A percentile compares a stretch with the other conserved stretches of the same genome.
Evolutionary conservation across 768 basidiomycete genomes (phyloP).

Genomic region (Amanita inopinata): DNA sequence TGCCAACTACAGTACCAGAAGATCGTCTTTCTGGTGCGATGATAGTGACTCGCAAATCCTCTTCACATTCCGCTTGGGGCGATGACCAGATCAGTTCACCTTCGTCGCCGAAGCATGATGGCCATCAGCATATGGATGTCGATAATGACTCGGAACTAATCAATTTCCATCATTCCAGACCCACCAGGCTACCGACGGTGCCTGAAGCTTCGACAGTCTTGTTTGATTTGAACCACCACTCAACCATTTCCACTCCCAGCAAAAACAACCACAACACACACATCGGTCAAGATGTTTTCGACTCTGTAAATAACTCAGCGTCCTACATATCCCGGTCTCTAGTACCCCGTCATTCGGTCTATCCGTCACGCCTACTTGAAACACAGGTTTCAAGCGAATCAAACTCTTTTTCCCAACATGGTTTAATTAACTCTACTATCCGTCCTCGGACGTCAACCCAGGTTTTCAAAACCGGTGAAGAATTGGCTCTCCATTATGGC

Average conservation of each 20-base stretch:
- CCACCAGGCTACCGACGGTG: conserved; percentile 41
- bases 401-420: conserved; percentile 39
- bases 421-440: conserved; percentile 38
- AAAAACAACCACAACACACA: conserved; percentile 21
- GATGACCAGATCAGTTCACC: background rate
- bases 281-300: conserved; percentile 37
- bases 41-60: conserved; percentile 1
- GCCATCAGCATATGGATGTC: conserved; percentile 9
- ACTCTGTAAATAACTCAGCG: conserved; percentile 40
- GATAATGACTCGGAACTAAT: conserved; percentile 43
- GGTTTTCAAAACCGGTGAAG: conserved; percentile 56
- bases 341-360: conserved; percentile 24
- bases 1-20: conserved; percentile 1
- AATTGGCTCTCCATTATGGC: conserved; percentile 71
- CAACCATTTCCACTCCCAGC: conserved; percentile 44
- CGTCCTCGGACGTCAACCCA: conserved; percentile 62
- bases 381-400: conserved; percentile 44
- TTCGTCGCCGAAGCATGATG: conserved; percentile 2
- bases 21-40: conserved; percentile 2
- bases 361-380: conserved; percentile 34
- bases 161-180: conserved; percentile 41
- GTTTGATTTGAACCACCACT: conserved; percentile 20
- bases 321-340: conserved; percentile 26
- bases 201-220: conserved; percentile 27
- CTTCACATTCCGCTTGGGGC: background rate